A percentile compares a stretch with the other conserved stretches of the same genome.
These are phyloP conservation scores for Basipetospora chlamydospora DNA, from an alignment of 2,329 filamentous ascomycete species.

Conservation along the genomic window DNA sequence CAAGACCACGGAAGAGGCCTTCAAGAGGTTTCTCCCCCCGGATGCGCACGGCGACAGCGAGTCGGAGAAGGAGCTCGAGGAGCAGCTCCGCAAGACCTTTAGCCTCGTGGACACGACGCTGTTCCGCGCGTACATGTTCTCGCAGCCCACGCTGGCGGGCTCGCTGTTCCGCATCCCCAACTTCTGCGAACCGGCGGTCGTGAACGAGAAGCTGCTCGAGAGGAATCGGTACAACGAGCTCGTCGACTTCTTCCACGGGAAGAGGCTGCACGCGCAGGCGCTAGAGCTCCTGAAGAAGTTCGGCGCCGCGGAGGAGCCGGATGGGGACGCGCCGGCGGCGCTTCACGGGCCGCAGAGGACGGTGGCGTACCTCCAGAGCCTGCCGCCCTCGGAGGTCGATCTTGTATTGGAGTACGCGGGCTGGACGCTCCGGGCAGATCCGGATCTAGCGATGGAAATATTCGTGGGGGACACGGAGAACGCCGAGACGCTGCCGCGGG, in stretches of 20 bases:
- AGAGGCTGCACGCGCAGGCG: conserved; percentile 79
- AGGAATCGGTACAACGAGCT: conserved; percentile 81
- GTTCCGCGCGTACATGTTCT: conserved; percentile 92
- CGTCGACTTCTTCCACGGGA: conserved; percentile 95
- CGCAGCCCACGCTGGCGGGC: conserved; percentile 67
- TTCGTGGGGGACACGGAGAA: conserved; percentile 92
- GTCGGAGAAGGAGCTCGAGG: conserved; percentile 47
- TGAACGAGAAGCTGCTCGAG: conserved; percentile 83
- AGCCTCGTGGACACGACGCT: conserved; percentile 84
- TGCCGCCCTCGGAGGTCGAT: conserved; percentile 78
- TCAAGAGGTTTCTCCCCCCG: conserved; percentile 41
- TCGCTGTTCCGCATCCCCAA: conserved; percentile 92
- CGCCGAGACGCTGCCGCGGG: conserved; percentile 73
- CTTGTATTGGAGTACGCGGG: conserved; percentile 81
- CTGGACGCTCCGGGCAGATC: conserved; percentile 66
- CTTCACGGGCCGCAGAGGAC: conserved; percentile 74
- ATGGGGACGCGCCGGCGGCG: conserved; percentile 31
- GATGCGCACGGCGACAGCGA: conserved; percentile 22
- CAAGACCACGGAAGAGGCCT: conserved; percentile 28
- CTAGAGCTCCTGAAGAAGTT: conserved; percentile 72
- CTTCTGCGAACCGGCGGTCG: conserved; percentile 90
- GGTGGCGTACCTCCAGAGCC: conserved; percentile 75
- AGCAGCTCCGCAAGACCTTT: conserved; percentile 61
- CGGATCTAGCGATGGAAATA: conserved; percentile 74
- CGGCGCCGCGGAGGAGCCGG: conserved; percentile 42